A percentile compares a stretch with the other conserved stretches of the same genome.
These are phyloP conservation scores for Penicillium brevicompactum DNA, from an alignment of 2,329 filamentous ascomycete species.

Conservation along the genomic window DNA sequence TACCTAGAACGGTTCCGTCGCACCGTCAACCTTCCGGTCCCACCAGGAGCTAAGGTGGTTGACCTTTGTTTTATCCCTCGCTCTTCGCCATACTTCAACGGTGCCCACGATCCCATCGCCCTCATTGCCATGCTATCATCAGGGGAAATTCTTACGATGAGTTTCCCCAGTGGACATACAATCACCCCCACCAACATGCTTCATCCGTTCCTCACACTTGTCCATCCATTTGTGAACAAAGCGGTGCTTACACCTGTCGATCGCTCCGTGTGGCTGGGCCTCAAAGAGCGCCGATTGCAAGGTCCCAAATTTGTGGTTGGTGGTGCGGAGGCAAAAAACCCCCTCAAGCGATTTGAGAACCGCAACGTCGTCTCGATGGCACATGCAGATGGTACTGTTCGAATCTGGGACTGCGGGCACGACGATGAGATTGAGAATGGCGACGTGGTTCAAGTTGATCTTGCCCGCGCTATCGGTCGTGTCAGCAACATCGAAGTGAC, in stretches of 20 bases:
- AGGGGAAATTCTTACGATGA: constrained; percentile 85
- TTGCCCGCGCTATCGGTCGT: constrained; percentile 79
- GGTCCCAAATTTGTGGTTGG: constrained; percentile 79
- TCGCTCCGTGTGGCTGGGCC: constrained; percentile 81
- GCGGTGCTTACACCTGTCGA: constrained; percentile 73
- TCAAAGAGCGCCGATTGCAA: constrained; percentile 79
- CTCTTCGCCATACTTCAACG: constrained; percentile 78
- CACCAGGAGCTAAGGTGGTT: constrained; percentile 72
- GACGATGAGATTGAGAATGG: constrained; percentile 92
- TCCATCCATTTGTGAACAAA: constrained; percentile 84
- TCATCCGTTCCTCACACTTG: constrained; percentile 81
- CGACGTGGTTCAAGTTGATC: constrained; percentile 77
- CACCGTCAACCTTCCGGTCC: constrained; percentile 71
- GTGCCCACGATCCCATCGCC: constrained; percentile 88
- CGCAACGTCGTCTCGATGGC: constrained; percentile 83
- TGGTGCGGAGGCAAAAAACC: constrained; percentile 70
- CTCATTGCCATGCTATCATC: constrained; percentile 77
- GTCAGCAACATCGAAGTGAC: constrained; percentile 75
- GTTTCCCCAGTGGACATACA: constrained; percentile 87
- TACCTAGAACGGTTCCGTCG: constrained; percentile 78
- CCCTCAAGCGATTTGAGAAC: constrained; percentile 75
- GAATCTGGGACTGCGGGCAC: constrained; percentile 90
- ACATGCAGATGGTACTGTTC: constrained; percentile 88
- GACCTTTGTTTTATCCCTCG: constrained; percentile 85
- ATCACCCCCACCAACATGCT: constrained; percentile 92